Evolutionary conservation across 2,329 filamentous ascomycete genomes (phyloP), one percentile per base, ranked within the genome.

Genomic region (Amesomyces nigricolor): DNA sequence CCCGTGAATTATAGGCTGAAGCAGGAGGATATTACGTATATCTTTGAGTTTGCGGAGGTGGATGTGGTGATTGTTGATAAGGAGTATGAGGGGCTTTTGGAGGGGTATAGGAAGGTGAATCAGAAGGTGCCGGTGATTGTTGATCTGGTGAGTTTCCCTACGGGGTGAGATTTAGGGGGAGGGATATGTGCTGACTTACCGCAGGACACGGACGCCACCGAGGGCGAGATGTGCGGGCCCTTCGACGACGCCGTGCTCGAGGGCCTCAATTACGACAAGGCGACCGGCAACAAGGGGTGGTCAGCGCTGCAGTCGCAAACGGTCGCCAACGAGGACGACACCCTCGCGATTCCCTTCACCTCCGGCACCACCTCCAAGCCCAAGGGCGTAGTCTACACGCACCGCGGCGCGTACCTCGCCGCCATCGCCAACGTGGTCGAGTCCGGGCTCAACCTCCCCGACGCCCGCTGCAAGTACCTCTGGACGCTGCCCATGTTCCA

Each of bases 401-500:
- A 97, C 70, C 81, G 94, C 46, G 88, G 91, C 4, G 84, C 83
- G 7, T 99, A 97, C 67, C 78, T 99, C 11, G 92, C 90, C 0
- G 78, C 90, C 0, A 67, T 96, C 62, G 91, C 77, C 10, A 97
- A 97, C 68, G 76, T 97, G 0, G 82, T 97, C 56, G 94, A 99
- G 69, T 90, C 88, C 0, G 89, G 89, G 0, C 76, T 99, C 43
- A 96, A 95, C 65, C 80, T 77, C 53, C 75, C 83, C 50, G 73
- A 72, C 11, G 86, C 84, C 6, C 77, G 88, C 38, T 91, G 88
- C 69, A 86, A 85, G 62, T 95, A 95, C 72, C 77, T 96, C 8
- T 96, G 91, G 91, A 96, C 88, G 3, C 74, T 97, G 29, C 92
- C 92, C 0, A 90, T 96, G 90, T 87, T 87, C 63, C 84, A 87